Conservation (phyloP, 2,329 filamentous ascomycete species). For the Stylonectria norvegica region DNA sequence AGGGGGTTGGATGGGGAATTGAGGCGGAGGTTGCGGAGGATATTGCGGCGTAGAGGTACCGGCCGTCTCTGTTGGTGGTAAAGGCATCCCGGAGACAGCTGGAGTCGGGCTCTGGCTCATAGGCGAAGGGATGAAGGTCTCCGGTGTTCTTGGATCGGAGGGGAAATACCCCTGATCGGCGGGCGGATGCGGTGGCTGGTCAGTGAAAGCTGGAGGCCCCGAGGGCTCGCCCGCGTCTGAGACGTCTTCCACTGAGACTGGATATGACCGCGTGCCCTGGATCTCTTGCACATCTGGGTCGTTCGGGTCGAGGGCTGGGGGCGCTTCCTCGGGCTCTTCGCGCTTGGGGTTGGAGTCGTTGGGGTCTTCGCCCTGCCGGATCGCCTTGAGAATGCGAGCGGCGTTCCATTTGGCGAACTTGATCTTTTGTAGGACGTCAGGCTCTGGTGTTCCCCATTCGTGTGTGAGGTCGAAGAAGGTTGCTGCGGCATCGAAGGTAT, state of each 20-base stretch:
- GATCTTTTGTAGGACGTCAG: conserved; percentile 78
- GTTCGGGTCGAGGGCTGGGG: conserved; percentile 54
- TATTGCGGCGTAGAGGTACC: conserved; percentile 18
- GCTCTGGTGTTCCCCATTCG: conserved; percentile 75
- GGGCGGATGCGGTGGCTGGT: conserved; percentile 24
- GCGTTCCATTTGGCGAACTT: conserved; percentile 98
- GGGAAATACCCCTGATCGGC: conserved; percentile 34
- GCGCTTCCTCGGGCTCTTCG: conserved; percentile 38
- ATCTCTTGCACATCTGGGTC: conserved; percentile 61
- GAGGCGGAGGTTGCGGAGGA: conserved; percentile 30
- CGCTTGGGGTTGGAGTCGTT: conserved; percentile 82
- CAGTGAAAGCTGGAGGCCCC: conserved; percentile 25
- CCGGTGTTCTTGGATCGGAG: conserved; percentile 13
- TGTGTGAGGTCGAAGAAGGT: conserved; percentile 87
- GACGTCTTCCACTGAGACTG: conserved; percentile 52
- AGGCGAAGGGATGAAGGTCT: conserved; percentile 35
- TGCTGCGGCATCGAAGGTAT: conserved; percentile 87
- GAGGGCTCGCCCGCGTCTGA: conserved; percentile 41
- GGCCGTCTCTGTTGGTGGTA: conserved; percentile 6
- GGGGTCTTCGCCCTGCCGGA: conserved; percentile 87
- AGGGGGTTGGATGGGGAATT: conserved; percentile 24
- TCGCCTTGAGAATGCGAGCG: conserved; percentile 81
- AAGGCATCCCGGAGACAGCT: conserved; percentile 18
- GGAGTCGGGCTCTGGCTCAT: conserved; percentile 30
- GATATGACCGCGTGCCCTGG: conserved; percentile 34